Evolutionary conservation across 352 stramenopile species (phyloP).

Genomic region (Pythium pyrilobum): DNA sequence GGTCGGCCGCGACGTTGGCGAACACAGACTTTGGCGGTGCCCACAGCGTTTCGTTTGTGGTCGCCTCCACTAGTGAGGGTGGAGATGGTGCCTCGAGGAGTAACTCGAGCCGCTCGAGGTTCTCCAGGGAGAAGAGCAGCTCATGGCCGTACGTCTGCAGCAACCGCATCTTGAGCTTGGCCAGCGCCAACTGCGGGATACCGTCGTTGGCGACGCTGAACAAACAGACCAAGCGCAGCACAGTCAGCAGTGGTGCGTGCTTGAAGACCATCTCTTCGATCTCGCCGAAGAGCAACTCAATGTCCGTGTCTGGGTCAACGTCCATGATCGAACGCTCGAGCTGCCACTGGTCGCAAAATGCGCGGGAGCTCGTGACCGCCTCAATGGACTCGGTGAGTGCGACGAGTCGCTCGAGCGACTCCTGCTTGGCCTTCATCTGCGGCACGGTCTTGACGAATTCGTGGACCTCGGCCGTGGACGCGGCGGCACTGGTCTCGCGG

Average conservation of each 20-base stretch:
- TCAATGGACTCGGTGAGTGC: constrained; percentile 52
- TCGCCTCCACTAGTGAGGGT: not conserved
- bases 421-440: constrained; percentile 49
- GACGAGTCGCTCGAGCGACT: constrained; percentile 54
- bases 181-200: constrained; percentile 25
- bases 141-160: constrained; percentile 71
- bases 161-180: constrained; percentile 49
- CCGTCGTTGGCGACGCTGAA: constrained; percentile 52
- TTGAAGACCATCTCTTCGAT: constrained; percentile 62
- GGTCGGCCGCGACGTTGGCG: constrained; percentile 1
- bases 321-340: constrained; percentile 71
- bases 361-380: constrained; percentile 30
- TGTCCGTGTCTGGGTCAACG: constrained; percentile 23
- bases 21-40: not conserved
- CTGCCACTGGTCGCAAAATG: constrained; percentile 61
- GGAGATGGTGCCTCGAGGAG: constrained; percentile 23
- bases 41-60: not conserved
- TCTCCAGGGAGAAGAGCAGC: constrained; percentile 64
- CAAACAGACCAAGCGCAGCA: constrained; percentile 62
- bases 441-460: constrained; percentile 66
- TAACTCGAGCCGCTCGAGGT: constrained; percentile 45
- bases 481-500: constrained; percentile 34
- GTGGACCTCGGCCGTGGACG: constrained; percentile 55
- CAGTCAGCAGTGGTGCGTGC: constrained; percentile 41
- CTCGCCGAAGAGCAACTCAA: constrained; percentile 17